Conservation (phyloP, 768 basidiomycete genomes). For the Boletus reticulatus region DNA sequence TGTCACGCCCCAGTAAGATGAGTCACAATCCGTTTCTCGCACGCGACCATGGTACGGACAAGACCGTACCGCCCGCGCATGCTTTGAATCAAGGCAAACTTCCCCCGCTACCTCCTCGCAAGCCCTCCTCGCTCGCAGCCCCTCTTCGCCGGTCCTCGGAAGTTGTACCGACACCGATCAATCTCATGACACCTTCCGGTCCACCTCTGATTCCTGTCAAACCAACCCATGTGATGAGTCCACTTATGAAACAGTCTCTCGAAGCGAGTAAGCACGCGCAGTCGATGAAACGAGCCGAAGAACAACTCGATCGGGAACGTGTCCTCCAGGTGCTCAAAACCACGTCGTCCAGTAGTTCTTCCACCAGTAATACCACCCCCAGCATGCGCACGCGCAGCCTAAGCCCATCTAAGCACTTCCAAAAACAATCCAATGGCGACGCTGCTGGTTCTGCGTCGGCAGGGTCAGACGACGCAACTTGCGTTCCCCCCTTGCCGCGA, state of each 20-base stretch:
- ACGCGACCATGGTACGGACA: constrained; percentile 19
- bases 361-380: constrained; percentile 2
- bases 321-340: constrained; percentile 72
- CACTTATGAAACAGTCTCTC: constrained; percentile 70
- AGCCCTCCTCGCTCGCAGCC: constrained; percentile 26
- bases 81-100: constrained; percentile 18
- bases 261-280: constrained; percentile 73
- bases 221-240: constrained; percentile 51
- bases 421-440: constrained; percentile 2
- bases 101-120: constrained; percentile 36
- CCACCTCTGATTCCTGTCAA: constrained; percentile 25
- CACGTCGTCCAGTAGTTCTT: constrained; percentile 36
- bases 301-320: constrained; percentile 64
- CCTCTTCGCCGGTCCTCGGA: constrained; percentile 23
- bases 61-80: background rate
- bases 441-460: background rate
- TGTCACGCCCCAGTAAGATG: constrained; percentile 18
- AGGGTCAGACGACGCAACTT: constrained; percentile 21
- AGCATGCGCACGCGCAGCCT: constrained; percentile 28
- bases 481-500: constrained; percentile 35
- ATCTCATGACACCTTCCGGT: constrained; percentile 1
- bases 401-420: constrained; percentile 27
- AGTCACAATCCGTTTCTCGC: constrained; percentile 33
- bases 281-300: constrained; percentile 66
- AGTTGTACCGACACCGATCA: background rate